Evolutionary conservation across 2,329 filamentous ascomycete species (phyloP), one percentile per base, ranked within the genome.

Genomic region (Scedosporium minutisporum): DNA sequence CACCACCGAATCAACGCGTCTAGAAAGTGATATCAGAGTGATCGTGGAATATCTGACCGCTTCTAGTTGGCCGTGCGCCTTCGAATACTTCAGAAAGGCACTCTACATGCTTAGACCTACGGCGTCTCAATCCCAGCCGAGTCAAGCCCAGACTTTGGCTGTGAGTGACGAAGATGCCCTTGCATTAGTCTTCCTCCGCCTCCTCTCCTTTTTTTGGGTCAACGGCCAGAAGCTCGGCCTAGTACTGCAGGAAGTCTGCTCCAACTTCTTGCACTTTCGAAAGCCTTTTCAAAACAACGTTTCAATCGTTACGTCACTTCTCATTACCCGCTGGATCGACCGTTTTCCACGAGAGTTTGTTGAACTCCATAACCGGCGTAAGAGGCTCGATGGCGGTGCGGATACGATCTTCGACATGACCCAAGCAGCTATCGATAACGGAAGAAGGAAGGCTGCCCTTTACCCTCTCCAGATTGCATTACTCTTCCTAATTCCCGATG

Each of bases 321-420:
- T 88, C 60, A 85, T 89, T 62, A 81, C 80, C 38, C 77, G 84
- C 65, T 89, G 87, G 87, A 79, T 89, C 42, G 84, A 88, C 67
- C 80, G 84, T 9, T 84, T 82, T 66, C 86, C 87, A 1, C 73
- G 79, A 42, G 86, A 89, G 71, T 89, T 89, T 69, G 81, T 87
- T 57, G 78, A 81, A 63, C 74, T 88, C 63, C 87, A 89, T 70
- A 79, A 79, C 16, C 77, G 79, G 64, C 83, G 83, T 65, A 83
- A 79, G 68, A 80, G 84, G 68, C 77, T 88, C n/a, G 86, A 88
- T 66, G 84, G 82, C 58, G 83, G 83, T 9, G 82, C 84, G 4
- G 87, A 89, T 69, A 87, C 84, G 0, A 76, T 89, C 25, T 88
- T 89, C 69, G 87, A 89, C 67, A 88, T 89, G 83, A 81, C 84